A percentile compares a stretch with the other conserved stretches of the same genome.
Evolutionary conservation across 2,329 filamentous ascomycete genomes (phyloP).

Genomic region (Cadophora sp.): DNA sequence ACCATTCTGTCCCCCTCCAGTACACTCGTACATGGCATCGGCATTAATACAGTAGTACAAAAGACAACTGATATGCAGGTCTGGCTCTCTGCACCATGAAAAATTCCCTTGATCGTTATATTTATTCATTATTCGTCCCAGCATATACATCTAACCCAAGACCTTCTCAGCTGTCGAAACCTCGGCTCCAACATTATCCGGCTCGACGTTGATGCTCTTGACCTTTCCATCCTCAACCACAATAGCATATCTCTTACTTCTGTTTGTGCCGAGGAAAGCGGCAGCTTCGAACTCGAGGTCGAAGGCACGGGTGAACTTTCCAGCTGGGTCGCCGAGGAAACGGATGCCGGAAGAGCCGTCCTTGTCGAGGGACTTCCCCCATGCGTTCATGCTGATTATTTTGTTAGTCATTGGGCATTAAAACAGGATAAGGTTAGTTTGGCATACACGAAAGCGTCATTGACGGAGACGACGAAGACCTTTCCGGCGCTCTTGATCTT

Average conservation of each 20-base stretch:
- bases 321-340: conserved; percentile 83
- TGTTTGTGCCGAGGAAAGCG: conserved; percentile 79
- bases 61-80: too few species aligned
- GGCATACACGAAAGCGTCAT: conserved; percentile 90
- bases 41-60: too few species aligned
- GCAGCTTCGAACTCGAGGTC: conserved; percentile 82
- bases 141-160: conserved; percentile 30
- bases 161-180: conserved; percentile 47
- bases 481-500: conserved; percentile 79
- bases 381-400: conserved; percentile 79
- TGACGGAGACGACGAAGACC: conserved; percentile 90
- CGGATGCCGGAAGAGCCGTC: conserved; percentile 77
- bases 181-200: conserved; percentile 82
- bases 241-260: conserved; percentile 88
- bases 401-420: background rate
- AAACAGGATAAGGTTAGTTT: background rate
- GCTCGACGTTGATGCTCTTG: conserved; percentile 82
- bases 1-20: too few species aligned
- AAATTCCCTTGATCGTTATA: background rate
- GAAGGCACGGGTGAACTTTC: conserved; percentile 81
- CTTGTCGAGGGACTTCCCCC: conserved; percentile 80
- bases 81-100: too few species aligned
- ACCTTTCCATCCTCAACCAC: conserved; percentile 86
- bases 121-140: background rate
- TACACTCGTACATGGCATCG: too few species aligned